These are phyloP conservation scores for Aspergillus versicolor DNA, from an alignment of 2,329 filamentous ascomycete species.

Conservation along the genomic window DNA sequence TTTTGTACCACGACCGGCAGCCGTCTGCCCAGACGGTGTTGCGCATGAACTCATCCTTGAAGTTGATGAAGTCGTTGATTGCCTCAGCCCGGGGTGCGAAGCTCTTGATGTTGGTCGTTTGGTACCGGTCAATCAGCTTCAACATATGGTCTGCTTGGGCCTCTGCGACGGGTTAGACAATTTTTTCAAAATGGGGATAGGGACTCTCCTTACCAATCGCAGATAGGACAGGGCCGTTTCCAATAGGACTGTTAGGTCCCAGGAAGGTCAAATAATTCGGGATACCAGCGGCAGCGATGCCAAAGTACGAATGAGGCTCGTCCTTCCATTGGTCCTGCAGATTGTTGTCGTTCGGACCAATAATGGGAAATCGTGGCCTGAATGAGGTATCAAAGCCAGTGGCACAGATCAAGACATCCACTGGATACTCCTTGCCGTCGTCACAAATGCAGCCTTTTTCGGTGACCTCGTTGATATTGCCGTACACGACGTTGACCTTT, in stretches of 20 bases:
- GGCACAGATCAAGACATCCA: constrained; percentile 23
- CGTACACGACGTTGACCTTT: constrained; percentile 35
- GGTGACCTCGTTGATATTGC: constrained; percentile 36
- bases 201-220: constrained; percentile 6
- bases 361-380: constrained; percentile 24
- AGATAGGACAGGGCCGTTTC: constrained; percentile 28
- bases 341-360: constrained; percentile 25
- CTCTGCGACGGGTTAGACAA: neutral
- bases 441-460: constrained; percentile 25
- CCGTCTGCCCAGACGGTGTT: constrained; percentile 26
- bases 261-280: constrained; percentile 36
- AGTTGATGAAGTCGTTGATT: constrained; percentile 35
- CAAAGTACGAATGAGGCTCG: constrained; percentile 26
- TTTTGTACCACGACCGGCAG: constrained; percentile 10
- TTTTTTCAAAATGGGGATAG: neutral
- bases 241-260: constrained; percentile 28
- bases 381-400: constrained; percentile 30
- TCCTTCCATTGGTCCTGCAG: constrained; percentile 28
- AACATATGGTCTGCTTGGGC: constrained; percentile 28
- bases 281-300: constrained; percentile 16
- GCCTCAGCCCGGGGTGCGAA: constrained; percentile 25
- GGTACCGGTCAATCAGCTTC: constrained; percentile 32
- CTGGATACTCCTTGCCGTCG: constrained; percentile 17
- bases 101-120: constrained; percentile 30
- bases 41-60: constrained; percentile 33